These are phyloP conservation scores for Ettlia oleoabundans DNA, from an alignment of 139 green algal species.

Conservation along the genomic window DNA sequence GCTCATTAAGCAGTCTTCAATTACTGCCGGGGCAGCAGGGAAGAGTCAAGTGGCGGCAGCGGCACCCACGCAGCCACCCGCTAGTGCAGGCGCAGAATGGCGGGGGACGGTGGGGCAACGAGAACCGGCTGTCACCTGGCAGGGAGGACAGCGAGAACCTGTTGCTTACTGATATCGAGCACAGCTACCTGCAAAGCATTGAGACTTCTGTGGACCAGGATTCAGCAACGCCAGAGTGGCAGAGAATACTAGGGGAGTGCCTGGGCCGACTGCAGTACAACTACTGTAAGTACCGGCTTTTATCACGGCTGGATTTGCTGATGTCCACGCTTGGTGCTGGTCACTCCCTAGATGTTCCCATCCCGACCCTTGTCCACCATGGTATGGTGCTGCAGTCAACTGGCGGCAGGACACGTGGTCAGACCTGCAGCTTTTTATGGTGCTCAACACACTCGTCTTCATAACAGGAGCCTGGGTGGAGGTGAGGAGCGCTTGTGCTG, in stretches of 20 bases:
- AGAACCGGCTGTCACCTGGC: neutral
- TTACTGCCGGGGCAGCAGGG: too few relatives aligned
- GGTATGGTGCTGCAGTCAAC: constrained; percentile 5
- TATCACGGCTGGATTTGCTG: too few relatives aligned
- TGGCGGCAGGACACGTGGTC: constrained; percentile 28
- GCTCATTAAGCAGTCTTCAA: too few relatives aligned
- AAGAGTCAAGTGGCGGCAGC: too few relatives aligned
- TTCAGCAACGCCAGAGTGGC: neutral
- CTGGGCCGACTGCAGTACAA: neutral
- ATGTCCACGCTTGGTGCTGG: too few relatives aligned
- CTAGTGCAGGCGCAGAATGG: too few relatives aligned
- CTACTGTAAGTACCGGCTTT: neutral
- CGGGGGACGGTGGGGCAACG: neutral
- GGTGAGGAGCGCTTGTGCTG: constrained; percentile 6
- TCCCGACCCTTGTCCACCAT: too few relatives aligned
- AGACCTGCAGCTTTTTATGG: constrained; percentile 31
- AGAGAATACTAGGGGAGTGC: neutral
- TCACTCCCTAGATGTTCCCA: too few relatives aligned
- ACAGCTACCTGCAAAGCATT: neutral
- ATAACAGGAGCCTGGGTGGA: neutral
- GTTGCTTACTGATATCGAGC: neutral
- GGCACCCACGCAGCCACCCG: too few relatives aligned
- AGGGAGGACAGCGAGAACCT: neutral
- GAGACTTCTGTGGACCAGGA: neutral
- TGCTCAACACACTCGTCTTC: constrained; percentile 1